A percentile compares a stretch with the other conserved stretches of the same genome.
These are phyloP conservation scores for Saccharomycopsis hybrid DNA, from an alignment of 1,139 yeast species.

Conservation along the genomic window DNA sequence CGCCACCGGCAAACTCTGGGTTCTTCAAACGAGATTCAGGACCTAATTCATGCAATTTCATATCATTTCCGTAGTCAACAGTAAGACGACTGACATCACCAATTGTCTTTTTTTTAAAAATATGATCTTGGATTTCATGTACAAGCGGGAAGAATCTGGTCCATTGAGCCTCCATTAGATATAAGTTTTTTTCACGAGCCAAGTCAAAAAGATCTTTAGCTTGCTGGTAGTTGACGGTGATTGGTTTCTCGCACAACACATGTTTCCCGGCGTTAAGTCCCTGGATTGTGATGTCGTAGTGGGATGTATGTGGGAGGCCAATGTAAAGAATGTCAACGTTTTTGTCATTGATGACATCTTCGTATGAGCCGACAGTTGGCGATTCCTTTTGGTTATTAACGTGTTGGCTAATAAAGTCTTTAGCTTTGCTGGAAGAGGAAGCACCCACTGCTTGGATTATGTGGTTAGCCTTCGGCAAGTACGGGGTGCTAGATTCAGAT, in stretches of 20 bases:
- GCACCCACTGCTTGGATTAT: constrained; percentile 15
- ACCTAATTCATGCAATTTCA: constrained; percentile 27
- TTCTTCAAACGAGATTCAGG: constrained; percentile 37
- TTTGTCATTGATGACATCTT: constrained; percentile 36
- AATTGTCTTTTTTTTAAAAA: constrained; percentile 40
- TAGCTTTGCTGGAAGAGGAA: constrained; percentile 13
- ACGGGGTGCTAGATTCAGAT: too few species aligned
- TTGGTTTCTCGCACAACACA: constrained; percentile 57
- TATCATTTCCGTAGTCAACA: constrained; percentile 37
- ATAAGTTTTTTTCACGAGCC: constrained; percentile 41
- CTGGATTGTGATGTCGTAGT: constrained; percentile 41
- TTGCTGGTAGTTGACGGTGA: constrained; percentile 46
- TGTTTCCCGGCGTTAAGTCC: constrained; percentile 51
- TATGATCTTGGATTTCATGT: constrained; percentile 32
- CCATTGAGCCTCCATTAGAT: constrained; percentile 64
- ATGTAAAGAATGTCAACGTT: constrained; percentile 49
- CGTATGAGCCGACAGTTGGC: constrained; percentile 24
- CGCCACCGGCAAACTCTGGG: constrained; percentile 52
- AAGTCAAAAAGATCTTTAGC: constrained; percentile 38
- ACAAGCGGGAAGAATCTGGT: constrained; percentile 54
- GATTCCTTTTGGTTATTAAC: background rate
- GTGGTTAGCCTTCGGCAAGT: background rate
- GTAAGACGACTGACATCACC: constrained; percentile 41
- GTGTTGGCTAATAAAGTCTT: constrained; percentile 5
- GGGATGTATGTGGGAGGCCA: constrained; percentile 54